Conservation (phyloP, 805 yeast genomes). For the Blastobotrys parvus region DNA sequence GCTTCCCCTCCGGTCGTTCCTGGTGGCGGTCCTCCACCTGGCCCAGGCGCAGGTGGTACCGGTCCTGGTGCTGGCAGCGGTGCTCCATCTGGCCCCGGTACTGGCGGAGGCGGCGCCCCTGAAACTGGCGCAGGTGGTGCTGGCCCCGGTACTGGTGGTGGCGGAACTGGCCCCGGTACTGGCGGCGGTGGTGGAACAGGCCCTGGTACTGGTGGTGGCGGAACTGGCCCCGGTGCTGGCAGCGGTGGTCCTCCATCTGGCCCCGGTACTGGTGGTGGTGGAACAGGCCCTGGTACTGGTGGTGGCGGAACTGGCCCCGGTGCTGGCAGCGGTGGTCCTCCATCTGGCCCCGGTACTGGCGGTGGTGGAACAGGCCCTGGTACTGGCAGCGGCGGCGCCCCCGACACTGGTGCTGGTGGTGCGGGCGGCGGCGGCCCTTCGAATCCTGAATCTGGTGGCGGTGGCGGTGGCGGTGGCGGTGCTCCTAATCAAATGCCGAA, state of each 20-base stretch:
- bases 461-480: constrained; percentile 1
- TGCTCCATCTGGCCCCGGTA: constrained; percentile 5
- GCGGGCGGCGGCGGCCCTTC: constrained; percentile 1
- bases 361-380: not conserved
- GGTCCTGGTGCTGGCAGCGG: constrained; percentile 5
- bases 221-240: constrained; percentile 6
- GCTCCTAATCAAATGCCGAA: no score
- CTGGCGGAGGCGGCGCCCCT: constrained; percentile 6
- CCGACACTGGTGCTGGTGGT: constrained; percentile 6
- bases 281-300: constrained; percentile 5
- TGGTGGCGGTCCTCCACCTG: constrained; percentile 3
- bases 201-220: constrained; percentile 1
- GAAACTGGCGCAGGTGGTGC: constrained; percentile 7
- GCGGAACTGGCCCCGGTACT: not conserved
- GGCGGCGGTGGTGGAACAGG: not conserved
- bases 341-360: no score
- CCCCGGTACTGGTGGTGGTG: constrained; percentile 2
- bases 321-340: constrained; percentile 4
- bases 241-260: constrained; percentile 5
- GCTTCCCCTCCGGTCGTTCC: not conserved
- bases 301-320: constrained; percentile 4
- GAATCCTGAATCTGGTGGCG: not conserved
- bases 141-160: constrained; percentile 4
- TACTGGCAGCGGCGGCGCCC: not conserved
- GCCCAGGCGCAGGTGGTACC: constrained; percentile 5